Evolutionary conservation across 2,329 filamentous ascomycete genomes (phyloP).

Genomic region (Cladophialophora psammophila): DNA sequence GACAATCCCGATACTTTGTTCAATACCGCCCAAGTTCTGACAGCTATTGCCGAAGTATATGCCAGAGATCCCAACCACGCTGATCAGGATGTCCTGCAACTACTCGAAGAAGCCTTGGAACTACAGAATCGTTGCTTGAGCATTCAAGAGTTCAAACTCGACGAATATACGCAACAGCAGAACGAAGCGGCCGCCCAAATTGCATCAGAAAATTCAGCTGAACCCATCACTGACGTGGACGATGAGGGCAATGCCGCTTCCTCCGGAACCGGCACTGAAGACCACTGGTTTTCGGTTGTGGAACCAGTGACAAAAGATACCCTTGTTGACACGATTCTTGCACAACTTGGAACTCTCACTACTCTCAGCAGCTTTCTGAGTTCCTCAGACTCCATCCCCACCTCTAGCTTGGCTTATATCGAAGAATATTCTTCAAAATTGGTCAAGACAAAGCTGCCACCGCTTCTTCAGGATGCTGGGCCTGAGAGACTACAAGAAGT

Average conservation of each 20-base stretch:
- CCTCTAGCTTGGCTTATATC: conserved; percentile 61
- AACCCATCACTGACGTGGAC: conserved; percentile 27
- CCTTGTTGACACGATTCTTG: conserved; percentile 72
- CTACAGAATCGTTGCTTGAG: conserved; percentile 65
- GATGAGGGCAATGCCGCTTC: conserved; percentile 43
- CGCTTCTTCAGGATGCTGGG: conserved; percentile 56
- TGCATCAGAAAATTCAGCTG: conserved; percentile 24
- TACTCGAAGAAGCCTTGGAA: conserved; percentile 67
- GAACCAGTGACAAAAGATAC: conserved; percentile 70
- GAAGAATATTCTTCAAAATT: conserved; percentile 64
- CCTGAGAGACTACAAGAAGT: conserved; percentile 58
- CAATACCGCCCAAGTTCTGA: conserved; percentile 74
- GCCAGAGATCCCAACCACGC: conserved; percentile 59
- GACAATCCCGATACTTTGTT: conserved; percentile 73
- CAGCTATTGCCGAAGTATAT: conserved; percentile 67
- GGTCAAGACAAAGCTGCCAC: conserved; percentile 61
- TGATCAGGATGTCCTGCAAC: conserved; percentile 57
- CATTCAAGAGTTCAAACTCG: conserved; percentile 60
- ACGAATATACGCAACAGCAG: conserved; percentile 54
- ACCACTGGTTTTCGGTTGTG: conserved; percentile 70
- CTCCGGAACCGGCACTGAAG: conserved; percentile 24
- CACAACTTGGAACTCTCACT: conserved; percentile 65
- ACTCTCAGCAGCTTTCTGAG: conserved; percentile 59
- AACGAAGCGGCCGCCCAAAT: conserved; percentile 29
- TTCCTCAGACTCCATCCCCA: conserved; percentile 42